A percentile compares a stretch with the other conserved stretches of the same genome.
Evolutionary conservation across 768 basidiomycete genomes (phyloP).

Genomic region (Gloeopeniophorella convolvens): DNA sequence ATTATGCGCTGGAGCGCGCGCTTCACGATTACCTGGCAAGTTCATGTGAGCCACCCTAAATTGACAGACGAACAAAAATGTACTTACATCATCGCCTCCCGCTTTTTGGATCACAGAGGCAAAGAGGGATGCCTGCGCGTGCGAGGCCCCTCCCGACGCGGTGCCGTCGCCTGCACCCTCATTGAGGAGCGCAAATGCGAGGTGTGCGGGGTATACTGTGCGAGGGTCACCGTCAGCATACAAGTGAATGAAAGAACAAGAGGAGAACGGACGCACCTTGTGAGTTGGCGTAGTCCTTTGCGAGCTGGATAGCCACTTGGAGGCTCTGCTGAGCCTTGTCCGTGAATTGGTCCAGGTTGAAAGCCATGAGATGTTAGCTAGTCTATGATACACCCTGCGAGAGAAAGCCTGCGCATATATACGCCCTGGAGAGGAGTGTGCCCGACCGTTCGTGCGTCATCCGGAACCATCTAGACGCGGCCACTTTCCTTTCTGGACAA

Average conservation of each 20-base stretch:
- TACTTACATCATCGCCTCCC: constrained; percentile 76
- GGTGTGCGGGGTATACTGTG: constrained; percentile 74
- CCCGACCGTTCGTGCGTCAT: no score
- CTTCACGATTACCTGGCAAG: constrained; percentile 46
- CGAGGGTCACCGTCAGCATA: constrained; percentile 1
- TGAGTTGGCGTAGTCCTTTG: constrained; percentile 77
- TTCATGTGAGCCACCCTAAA: neutral
- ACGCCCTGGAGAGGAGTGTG: no score
- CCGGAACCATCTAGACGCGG: constrained; percentile 2
- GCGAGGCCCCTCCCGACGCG: constrained; percentile 30
- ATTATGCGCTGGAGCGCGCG: constrained; percentile 70
- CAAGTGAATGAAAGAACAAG: neutral
- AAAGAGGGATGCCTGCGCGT: constrained; percentile 53
- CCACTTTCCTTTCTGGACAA: constrained; percentile 6
- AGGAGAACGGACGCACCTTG: constrained; percentile 48
- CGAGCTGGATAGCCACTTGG: constrained; percentile 66
- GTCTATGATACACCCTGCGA: no score
- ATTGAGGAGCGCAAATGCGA: constrained; percentile 76
- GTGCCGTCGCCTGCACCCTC: constrained; percentile 42
- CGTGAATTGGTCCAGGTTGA: constrained; percentile 66
- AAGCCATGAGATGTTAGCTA: constrained; percentile 22
- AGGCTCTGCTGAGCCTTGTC: constrained; percentile 74
- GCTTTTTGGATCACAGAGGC: constrained; percentile 71
- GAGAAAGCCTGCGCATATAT: neutral
- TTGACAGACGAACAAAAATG: neutral